A percentile compares a stretch with the other conserved stretches of the same genome.
Evolutionary conservation across 148 eudicot species (phyloP).

Genomic region (Fagopyrum homotropicum): DNA sequence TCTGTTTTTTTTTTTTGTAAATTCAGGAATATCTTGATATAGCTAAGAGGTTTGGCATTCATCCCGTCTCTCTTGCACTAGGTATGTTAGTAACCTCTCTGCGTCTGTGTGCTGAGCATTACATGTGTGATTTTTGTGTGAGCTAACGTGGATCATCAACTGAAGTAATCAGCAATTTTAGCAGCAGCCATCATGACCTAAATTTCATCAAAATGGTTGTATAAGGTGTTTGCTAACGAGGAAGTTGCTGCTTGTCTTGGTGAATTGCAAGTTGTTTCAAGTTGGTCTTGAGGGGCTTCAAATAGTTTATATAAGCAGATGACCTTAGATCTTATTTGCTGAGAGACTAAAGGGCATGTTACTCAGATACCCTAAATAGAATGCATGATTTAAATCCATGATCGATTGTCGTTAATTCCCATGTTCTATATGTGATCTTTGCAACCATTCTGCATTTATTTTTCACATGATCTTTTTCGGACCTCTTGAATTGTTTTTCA

Average conservation of each 20-base stretch:
- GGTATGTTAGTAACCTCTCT: conserved; percentile 31
- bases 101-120: neutral
- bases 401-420: too few species aligned
- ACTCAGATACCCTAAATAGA: too few species aligned
- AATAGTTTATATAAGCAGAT: too few species aligned
- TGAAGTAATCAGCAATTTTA: neutral
- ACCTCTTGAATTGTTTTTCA: too few species aligned
- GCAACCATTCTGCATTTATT: neutral
- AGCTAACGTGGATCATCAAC: neutral
- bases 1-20: neutral
- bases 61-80: conserved; percentile 75
- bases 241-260: neutral
- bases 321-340: too few species aligned
- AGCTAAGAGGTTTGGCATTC: conserved; percentile 56
- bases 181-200: neutral
- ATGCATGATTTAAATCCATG: too few species aligned
- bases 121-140: too few species aligned
- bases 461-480: too few species aligned
- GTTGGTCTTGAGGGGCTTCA: too few species aligned
- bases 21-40: conserved; percentile 67
- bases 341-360: neutral
- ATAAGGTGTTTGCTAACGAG: too few species aligned
- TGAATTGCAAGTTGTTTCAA: too few species aligned
- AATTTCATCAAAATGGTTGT: neutral
- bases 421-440: too few species aligned